Percentiles rank a stretch among this genome's conserved stretches.
Conservation (phyloP, 176 grass and related monocot genomes). For the Aegilops longissima region DNA sequence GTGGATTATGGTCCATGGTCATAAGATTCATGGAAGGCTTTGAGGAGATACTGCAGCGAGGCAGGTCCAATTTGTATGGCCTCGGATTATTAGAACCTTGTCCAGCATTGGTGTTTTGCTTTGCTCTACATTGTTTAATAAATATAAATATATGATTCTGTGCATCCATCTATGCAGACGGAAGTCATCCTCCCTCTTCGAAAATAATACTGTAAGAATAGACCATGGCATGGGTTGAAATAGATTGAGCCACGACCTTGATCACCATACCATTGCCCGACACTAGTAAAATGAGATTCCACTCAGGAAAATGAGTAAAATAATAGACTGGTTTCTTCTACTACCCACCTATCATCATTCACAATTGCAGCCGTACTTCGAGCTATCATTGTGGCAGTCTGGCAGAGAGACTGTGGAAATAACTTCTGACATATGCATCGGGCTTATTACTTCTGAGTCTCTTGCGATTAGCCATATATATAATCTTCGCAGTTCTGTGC, state of each 20-base stretch:
- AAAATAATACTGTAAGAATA: no score
- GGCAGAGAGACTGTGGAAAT: neutral
- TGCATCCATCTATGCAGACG: no score
- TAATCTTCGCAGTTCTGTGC: neutral
- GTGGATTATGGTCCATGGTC: neutral
- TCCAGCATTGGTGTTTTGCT: neutral
- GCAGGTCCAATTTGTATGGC: neutral
- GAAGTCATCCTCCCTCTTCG: no score
- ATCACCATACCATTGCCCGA: no score
- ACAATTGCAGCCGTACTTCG: neutral
- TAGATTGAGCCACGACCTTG: no score
- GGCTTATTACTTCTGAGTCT: neutral
- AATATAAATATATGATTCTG: no score
- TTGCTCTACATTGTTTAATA: no score
- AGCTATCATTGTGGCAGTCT: neutral
- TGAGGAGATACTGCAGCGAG: neutral
- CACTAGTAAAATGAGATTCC: no score
- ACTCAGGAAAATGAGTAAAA: no score
- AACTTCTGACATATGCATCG: neutral
- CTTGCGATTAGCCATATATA: neutral
- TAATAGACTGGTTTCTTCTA: no score
- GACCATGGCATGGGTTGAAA: no score
- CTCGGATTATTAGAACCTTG: neutral
- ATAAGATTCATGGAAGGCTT: neutral
- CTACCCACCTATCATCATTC: neutral